These are phyloP conservation scores for Phascolomyces articulosus DNA, from an alignment of 371 early-diverging fungal species.

Conservation along the genomic window DNA sequence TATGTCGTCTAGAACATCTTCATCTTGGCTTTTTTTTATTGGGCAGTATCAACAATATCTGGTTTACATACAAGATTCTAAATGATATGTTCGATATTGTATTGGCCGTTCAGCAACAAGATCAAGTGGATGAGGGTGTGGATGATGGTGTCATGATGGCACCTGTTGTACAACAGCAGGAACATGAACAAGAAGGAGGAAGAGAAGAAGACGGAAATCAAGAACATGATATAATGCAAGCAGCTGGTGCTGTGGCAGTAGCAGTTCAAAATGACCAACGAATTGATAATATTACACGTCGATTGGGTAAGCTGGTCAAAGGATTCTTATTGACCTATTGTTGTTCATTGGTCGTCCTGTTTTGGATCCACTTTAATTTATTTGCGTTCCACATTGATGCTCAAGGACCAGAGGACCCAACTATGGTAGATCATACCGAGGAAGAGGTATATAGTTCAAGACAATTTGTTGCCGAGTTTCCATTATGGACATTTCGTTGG, in stretches of 20 bases:
- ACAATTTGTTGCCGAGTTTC: conserved; percentile 61
- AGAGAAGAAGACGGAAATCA: conserved; percentile 2
- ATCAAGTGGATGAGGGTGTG: background rate
- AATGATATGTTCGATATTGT: conserved; percentile 65
- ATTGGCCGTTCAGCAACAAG: conserved; percentile 22
- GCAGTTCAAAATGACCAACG: conserved; percentile 2
- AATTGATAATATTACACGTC: conserved; percentile 12
- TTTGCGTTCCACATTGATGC: conserved; percentile 59
- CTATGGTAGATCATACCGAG: background rate
- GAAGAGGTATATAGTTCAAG: conserved; percentile 22
- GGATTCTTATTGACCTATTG: conserved; percentile 43
- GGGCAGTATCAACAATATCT: conserved; percentile 60
- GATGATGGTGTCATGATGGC: background rate
- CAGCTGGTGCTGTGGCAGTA: conserved; percentile 6
- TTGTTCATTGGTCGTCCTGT: conserved; percentile 50
- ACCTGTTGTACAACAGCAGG: conserved; percentile 9
- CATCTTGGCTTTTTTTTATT: conserved; percentile 67
- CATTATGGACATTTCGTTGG: conserved; percentile 65
- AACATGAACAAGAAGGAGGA: background rate
- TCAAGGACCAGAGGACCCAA: background rate
- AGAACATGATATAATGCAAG: conserved; percentile 10
- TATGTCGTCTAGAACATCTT: conserved; percentile 60
- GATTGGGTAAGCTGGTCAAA: conserved; percentile 26
- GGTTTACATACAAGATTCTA: conserved; percentile 57
- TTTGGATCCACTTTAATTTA: conserved; percentile 68